Evolutionary conservation across 148 eudicot species (phyloP).

Genomic region (Silene conica): DNA sequence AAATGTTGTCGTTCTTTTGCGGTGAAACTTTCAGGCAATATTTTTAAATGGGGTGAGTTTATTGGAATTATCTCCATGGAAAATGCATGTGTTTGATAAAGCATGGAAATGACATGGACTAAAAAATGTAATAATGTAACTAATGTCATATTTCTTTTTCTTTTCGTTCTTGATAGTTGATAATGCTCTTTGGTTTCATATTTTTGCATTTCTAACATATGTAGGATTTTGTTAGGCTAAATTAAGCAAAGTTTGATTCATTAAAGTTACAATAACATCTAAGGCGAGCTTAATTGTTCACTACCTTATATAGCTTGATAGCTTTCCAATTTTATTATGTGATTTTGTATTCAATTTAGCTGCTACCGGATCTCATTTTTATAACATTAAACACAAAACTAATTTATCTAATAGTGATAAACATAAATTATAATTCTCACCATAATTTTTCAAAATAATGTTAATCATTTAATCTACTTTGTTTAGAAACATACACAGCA

Average conservation of each 20-base stretch:
- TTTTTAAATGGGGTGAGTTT: slow-evolving; percentile 2
- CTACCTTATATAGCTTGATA: not conserved
- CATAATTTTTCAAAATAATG: too few relatives aligned
- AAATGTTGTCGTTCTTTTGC: not conserved
- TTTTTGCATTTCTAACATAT: not conserved
- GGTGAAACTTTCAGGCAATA: not conserved
- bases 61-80: not conserved
- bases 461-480: too few relatives aligned
- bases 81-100: slow-evolving; percentile 7
- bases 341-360: not conserved
- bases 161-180: not conserved
- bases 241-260: not conserved
- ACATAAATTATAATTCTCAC: too few relatives aligned
- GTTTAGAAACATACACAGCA: too few relatives aligned
- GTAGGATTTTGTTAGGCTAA: not conserved
- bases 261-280: too few relatives aligned
- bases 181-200: not conserved
- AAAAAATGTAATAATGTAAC: not conserved
- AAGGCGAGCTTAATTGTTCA: not conserved
- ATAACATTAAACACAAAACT: too few relatives aligned
- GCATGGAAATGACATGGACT: not conserved
- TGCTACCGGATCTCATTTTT: not conserved
- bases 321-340: not conserved
- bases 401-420: too few relatives aligned
- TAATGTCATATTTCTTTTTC: not conserved